Evolutionary conservation across 345 rosid genomes (phyloP).

Genomic region (Acer yangbiense): DNA sequence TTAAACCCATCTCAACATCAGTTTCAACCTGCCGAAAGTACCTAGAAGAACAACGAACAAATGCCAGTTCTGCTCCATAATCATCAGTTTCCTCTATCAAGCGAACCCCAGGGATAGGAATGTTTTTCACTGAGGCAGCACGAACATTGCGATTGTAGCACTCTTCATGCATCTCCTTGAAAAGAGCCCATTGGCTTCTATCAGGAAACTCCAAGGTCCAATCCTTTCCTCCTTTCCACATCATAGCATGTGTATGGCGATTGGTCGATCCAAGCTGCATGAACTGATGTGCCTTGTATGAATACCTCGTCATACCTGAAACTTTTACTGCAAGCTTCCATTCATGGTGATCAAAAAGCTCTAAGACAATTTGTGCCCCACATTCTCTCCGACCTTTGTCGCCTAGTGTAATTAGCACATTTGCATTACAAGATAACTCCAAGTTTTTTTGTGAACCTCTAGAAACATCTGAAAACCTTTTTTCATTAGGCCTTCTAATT

Average conservation of each 20-base stretch:
- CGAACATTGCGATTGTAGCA: constrained; percentile 80
- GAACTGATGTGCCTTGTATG: constrained; percentile 93
- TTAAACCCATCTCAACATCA: constrained; percentile 93
- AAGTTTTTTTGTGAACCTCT: constrained; percentile 56
- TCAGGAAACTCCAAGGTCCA: constrained; percentile 92
- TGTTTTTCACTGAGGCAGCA: constrained; percentile 81
- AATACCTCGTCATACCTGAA: constrained; percentile 62
- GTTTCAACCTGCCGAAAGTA: constrained; percentile 79
- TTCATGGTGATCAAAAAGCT: constrained; percentile 79
- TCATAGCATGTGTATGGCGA: constrained; percentile 95
- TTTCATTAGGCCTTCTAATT: constrained; percentile 77
- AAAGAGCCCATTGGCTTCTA: constrained; percentile 87
- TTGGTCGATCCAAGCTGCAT: constrained; percentile 94
- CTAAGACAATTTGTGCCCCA: constrained; percentile 73
- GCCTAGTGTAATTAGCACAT: constrained; percentile 65
- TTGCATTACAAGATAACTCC: constrained; percentile 77
- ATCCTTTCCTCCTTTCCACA: constrained; percentile 99
- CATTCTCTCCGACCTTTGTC: constrained; percentile 94
- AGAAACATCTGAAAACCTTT: constrained; percentile 55
- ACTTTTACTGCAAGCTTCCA: constrained; percentile 91
- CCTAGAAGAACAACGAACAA: constrained; percentile 53
- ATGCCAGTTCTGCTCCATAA: constrained; percentile 45
- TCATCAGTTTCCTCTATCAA: constrained; percentile 69
- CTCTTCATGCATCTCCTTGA: constrained; percentile 99
- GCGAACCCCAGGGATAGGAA: constrained; percentile 95